Conservation (phyloP, 495 filamentous ascomycete species). For the Penicillium riverlandense region DNA sequence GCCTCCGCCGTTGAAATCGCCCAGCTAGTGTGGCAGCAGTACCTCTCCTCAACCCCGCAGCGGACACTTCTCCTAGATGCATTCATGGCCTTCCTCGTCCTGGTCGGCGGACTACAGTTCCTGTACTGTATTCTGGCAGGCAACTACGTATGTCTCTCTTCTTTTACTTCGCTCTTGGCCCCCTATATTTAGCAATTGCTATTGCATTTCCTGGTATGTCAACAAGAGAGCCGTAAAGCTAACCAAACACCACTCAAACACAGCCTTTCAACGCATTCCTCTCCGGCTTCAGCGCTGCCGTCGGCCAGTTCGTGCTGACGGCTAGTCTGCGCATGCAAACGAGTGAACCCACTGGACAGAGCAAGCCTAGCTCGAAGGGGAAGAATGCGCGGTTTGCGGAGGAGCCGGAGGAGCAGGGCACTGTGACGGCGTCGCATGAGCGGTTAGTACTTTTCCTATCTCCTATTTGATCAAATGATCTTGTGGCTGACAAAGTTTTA, state of each 20-base stretch:
- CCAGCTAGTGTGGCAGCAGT: conserved; percentile 60
- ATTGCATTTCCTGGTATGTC: too few species aligned
- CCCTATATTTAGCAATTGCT: not conserved
- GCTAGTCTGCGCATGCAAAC: conserved; percentile 90
- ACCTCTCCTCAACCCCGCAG: conserved; percentile 72
- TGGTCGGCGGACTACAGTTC: conserved; percentile 85
- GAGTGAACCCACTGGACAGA: conserved; percentile 23
- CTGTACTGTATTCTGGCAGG: conserved; percentile 86
- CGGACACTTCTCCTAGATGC: conserved; percentile 86
- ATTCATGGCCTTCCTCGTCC: conserved; percentile 85
- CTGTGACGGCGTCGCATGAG: conserved; percentile 37
- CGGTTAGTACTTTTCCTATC: conserved; percentile 26
- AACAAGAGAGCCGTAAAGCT: not conserved
- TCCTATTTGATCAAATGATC: not conserved
- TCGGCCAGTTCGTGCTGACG: conserved; percentile 95
- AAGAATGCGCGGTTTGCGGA: conserved; percentile 25
- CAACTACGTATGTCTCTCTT: conserved; percentile 68
- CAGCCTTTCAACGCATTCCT: conserved; percentile 99
- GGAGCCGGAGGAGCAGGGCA: conserved; percentile 20
- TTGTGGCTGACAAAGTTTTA: not conserved
- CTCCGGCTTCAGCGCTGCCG: conserved; percentile 87
- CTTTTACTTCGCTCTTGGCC: not conserved
- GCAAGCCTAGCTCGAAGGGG: conserved; percentile 25
- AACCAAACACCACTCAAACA: not conserved
- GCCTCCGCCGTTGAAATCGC: conserved; percentile 47